Percentiles rank a stretch among this genome's conserved stretches.
These are phyloP conservation scores for Ramaria rubella DNA, from an alignment of 768 basidiomycete genomes.

Conservation along the genomic window DNA sequence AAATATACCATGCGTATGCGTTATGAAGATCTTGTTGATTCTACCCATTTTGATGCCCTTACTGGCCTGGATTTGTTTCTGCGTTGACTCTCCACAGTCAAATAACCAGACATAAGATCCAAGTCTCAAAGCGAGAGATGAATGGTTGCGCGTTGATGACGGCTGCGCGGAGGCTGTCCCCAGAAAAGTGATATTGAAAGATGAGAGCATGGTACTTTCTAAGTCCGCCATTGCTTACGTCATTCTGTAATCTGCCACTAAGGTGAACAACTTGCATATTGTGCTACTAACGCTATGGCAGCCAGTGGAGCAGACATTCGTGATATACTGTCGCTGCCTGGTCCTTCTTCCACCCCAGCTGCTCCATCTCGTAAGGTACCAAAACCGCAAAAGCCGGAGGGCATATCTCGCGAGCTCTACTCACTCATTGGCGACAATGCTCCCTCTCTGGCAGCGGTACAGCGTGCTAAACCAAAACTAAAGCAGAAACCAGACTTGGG, in stretches of 20 bases:
- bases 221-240: not conserved
- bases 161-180: conserved; percentile 81
- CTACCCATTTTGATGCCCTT: conserved; percentile 74
- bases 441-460: conserved; percentile 67
- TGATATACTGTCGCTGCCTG: conserved; percentile 66
- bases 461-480: conserved; percentile 72
- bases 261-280: not conserved
- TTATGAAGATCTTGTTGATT: conserved; percentile 80
- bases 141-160: conserved; percentile 73
- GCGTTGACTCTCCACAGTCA: conserved; percentile 82
- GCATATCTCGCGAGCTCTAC: conserved; percentile 89
- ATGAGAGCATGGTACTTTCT: not conserved
- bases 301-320: conserved; percentile 67
- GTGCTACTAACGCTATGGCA: conserved; percentile 1
- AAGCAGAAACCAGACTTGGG: conserved; percentile 82
- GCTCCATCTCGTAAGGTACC: conserved; percentile 43
- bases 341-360: conserved; percentile 33
- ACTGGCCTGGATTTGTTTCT: conserved; percentile 56
- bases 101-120: conserved; percentile 74
- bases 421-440: conserved; percentile 92
- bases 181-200: conserved; percentile 56
- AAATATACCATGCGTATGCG: conserved; percentile 75
- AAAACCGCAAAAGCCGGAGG: conserved; percentile 66
- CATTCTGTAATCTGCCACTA: not conserved
- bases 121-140: conserved; percentile 60